Base-by-base conservation (phyloP, 129 eudicot species). In the Calendula officinalis region DNA sequence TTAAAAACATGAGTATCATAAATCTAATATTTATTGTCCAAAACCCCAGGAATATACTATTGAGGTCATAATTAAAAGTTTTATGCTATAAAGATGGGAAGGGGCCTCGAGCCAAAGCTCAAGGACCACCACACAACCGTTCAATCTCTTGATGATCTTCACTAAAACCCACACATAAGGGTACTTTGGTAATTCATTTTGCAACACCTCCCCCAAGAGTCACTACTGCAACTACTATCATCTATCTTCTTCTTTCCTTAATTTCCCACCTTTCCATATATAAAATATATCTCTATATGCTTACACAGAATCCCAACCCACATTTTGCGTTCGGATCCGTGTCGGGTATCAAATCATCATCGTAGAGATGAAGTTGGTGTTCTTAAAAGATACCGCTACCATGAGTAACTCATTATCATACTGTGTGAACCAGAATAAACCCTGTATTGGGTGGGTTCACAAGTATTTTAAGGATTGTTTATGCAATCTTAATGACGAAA, bases 381-480 rank as follows among this genome's bases (percentile, higher is more conserved):
- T 10, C 14, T 44, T 64, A 37, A 38, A 42, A 7, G 75, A 75
- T 13, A 27, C 5, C 42, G 46, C 34, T 12, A 51, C 61, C 17
- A 34, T 34, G 14, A 60, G 41, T 16, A 74, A 57, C 78, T 56
- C 87, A 53, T 4, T 76, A 14, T 68, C 95, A 3, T 88, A 92
- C 49, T 92, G 99, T 53, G 74, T 67, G 4, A 76, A 77, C 6
- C 87, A 91, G 78, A 62, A 68, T n/a, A 84, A 83, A 60, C 66
- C 83, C 55, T 91, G 98, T 66, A 69, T 85, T 46, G 78, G 83
- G 17, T 92, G 99, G 99, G 91, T 71, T 11, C 66, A 86, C 8
- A 83, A 66, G 77, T 92, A 92, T 66, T 83, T 92, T 57, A 79
- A 85, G 9, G 99, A 92, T 45, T 92, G 99, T 62, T 73, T 92